A percentile compares a stretch with the other conserved stretches of the same genome.
Evolutionary conservation across 2,329 filamentous ascomycete species (phyloP).

Genomic region (Epichloe uncinata): DNA sequence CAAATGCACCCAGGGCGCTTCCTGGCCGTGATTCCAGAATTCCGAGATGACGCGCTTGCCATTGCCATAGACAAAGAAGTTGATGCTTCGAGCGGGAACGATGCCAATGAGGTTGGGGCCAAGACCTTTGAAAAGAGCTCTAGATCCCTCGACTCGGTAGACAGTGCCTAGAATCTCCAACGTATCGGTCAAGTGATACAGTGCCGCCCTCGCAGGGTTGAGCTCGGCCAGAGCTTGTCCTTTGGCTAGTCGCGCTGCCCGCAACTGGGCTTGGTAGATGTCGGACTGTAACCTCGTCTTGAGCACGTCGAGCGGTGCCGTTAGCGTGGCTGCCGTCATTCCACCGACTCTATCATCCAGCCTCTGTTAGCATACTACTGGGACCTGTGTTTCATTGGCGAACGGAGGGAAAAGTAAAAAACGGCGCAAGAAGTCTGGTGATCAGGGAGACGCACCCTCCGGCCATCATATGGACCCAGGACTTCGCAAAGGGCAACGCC

Average conservation of each 20-base stretch:
- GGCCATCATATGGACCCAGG: constrained; percentile 85
- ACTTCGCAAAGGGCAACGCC: constrained; percentile 49
- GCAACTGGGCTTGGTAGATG: constrained; percentile 79
- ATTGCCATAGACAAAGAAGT: constrained; percentile 89
- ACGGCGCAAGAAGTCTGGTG: background rate
- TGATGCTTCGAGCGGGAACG: constrained; percentile 79
- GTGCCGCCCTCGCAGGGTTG: constrained; percentile 49
- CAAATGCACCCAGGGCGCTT: constrained; percentile 66
- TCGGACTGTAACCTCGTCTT: constrained; percentile 90
- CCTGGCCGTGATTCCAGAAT: constrained; percentile 55
- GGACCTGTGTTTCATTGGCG: background rate
- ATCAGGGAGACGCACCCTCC: constrained; percentile 53
- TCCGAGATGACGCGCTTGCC: constrained; percentile 72
- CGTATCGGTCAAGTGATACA: constrained; percentile 72
- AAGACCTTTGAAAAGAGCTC: constrained; percentile 84
- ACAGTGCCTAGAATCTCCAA: constrained; percentile 75
- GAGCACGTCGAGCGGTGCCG: constrained; percentile 83
- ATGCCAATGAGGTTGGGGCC: constrained; percentile 84
- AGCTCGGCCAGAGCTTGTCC: constrained; percentile 34
- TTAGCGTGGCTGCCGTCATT: constrained; percentile 86
- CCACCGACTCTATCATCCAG: constrained; percentile 54
- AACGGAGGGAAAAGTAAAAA: background rate
- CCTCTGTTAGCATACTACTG: constrained; percentile 8
- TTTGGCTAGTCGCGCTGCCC: constrained; percentile 49
- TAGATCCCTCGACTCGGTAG: constrained; percentile 66